Evolutionary conservation across 176 grass and related monocot genomes (phyloP).

Genomic region (Oryza punctata): DNA sequence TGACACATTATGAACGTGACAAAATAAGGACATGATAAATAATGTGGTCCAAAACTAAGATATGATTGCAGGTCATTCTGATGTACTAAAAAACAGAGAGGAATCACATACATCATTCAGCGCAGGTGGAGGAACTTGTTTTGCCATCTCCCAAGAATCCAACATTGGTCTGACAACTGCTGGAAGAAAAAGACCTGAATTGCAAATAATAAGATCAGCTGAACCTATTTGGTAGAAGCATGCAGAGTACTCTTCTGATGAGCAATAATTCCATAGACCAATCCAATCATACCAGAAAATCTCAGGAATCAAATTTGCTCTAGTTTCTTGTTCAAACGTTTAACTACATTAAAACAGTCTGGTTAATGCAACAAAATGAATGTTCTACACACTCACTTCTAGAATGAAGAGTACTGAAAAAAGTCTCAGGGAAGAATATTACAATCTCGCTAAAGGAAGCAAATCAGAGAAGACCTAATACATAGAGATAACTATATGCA

Average conservation of each 20-base stretch:
- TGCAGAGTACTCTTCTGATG: too few species aligned
- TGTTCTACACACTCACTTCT: background rate
- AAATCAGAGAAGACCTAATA: background rate
- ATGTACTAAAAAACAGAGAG: background rate
- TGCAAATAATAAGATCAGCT: constrained; percentile 31
- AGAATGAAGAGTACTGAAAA: background rate
- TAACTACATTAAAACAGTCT: too few species aligned
- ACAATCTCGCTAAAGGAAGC: background rate
- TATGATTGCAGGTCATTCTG: background rate
- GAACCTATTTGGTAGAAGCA: background rate
- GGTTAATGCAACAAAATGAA: background rate
- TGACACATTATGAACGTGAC: background rate
- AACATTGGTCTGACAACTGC: constrained; percentile 88
- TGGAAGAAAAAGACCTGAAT: constrained; percentile 93
- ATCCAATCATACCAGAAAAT: constrained; percentile 11
- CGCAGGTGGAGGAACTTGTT: constrained; percentile 70
- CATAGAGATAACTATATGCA: background rate
- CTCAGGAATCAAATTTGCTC: background rate
- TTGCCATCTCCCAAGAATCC: constrained; percentile 79
- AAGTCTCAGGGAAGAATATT: background rate
- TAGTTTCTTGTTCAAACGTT: background rate
- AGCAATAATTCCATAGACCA: background rate
- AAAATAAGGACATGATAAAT: background rate
- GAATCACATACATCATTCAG: constrained; percentile 71
- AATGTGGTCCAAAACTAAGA: background rate